Evolutionary conservation across 495 filamentous ascomycete genomes (phyloP), one percentile per base, ranked within the genome.

Genomic region (Neurospora sp.): DNA sequence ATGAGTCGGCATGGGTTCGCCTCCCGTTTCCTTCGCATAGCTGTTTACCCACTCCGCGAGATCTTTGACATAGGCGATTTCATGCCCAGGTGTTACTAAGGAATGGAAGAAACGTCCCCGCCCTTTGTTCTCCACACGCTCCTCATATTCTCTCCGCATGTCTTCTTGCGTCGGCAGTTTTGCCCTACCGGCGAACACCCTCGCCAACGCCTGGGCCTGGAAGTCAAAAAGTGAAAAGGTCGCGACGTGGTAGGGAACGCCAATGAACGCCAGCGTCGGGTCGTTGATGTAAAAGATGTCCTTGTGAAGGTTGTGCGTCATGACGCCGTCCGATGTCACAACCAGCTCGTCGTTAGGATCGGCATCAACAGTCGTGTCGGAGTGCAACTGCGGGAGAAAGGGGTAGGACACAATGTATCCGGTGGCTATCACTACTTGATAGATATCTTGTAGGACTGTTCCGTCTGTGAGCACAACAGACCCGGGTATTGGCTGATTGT

Each of bases 281-380:
- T 91, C 89, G 0, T 86, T 84, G 60, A 91, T 91, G 75, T 90
- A 92, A 76, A 91, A 91, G 4, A 91, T 87, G 74, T 92, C 89
- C 49, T 87, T 86, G 79, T 91, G 87, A 5, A 92, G 75, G 76
- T 93, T 92, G 77, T 92, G 90, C n/a, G 90, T 77, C 77, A 89
- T 89, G 4, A 83, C 85, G 0, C 90, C 91, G 72, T 91, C 88
- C 0, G 79, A 74, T 5, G 90, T 91, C 1, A 92, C 86, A 5
- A 93, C 77, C 1, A 87, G 78, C 4, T 79, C 84, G 3, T 88
- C 84, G 62, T 83, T 80, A 0, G 89, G 85, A 1, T 86, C 75
- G 31, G 78, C 72, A 66, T 73, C 78, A 9, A 76, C 41, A 18
- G 77, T 35, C 0, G 70, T 70, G 6, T 81, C 82, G 40, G 84